A percentile compares a stretch with the other conserved stretches of the same genome.
Conservation (phyloP, 1,284 basidiomycete genomes). For the Amylostereum areolatum region DNA sequence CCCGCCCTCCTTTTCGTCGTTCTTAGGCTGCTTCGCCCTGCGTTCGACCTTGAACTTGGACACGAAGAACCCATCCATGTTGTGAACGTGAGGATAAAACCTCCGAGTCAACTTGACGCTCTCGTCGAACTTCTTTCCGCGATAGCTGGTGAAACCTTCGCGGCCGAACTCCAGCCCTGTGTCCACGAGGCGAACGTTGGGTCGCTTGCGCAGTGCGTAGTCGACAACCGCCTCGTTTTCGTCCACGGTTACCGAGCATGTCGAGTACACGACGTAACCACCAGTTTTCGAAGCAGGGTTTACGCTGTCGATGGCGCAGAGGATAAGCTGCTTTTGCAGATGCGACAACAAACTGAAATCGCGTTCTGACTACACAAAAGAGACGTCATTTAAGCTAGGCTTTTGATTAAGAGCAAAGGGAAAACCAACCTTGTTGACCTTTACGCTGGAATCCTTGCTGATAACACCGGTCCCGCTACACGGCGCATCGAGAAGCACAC, state of each 20-base stretch:
- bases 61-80: slow-evolving; percentile 99
- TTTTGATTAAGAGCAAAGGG: neutral
- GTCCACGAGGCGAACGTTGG: slow-evolving; percentile 92
- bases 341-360: slow-evolving; percentile 95
- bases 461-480: slow-evolving; percentile 99
- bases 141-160: slow-evolving; percentile 86
- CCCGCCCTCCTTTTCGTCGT: slow-evolving; percentile 30
- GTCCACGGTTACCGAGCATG: slow-evolving; percentile 96
- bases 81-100: slow-evolving; percentile 88
- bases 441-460: slow-evolving; percentile 95
- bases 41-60: slow-evolving; percentile 95
- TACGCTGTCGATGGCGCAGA: slow-evolving; percentile 97
- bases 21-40: slow-evolving; percentile 47
- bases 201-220: slow-evolving; percentile 95
- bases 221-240: slow-evolving; percentile 99
- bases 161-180: slow-evolving; percentile 92
- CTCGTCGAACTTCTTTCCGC: slow-evolving; percentile 85
- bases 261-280: slow-evolving; percentile 96
- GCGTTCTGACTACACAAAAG: slow-evolving; percentile 67
- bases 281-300: slow-evolving; percentile 87
- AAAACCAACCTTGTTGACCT: slow-evolving; percentile 86
- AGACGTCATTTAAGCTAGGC: neutral
- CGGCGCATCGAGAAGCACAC: slow-evolving; percentile 94
- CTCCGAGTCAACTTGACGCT: slow-evolving; percentile 80
- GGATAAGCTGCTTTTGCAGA: slow-evolving; percentile 96